Percentiles rank a stretch among this genome's conserved stretches.
Evolutionary conservation across 2,329 filamentous ascomycete genomes (phyloP).

Genomic region (Aspergillus calidoustus): DNA sequence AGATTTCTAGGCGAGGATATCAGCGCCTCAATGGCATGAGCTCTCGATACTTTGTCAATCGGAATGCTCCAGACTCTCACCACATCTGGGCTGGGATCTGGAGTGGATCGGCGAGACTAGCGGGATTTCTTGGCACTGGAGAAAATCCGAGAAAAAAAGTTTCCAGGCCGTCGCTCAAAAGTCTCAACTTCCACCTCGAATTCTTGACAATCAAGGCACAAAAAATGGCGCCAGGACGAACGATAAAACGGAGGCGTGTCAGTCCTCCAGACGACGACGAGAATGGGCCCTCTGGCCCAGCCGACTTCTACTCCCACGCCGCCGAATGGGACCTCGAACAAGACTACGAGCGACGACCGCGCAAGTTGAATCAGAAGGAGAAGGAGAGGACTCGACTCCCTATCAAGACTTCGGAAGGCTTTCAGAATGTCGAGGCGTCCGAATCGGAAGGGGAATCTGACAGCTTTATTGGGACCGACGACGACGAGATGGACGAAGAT

Average conservation of each 20-base stretch:
- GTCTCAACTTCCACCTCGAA: slow-evolving; percentile 2
- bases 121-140: slow-evolving; percentile 34
- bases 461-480: slow-evolving; percentile 66
- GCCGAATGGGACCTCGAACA: slow-evolving; percentile 90
- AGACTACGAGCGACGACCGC: slow-evolving; percentile 79
- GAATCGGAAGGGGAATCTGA: slow-evolving; percentile 59
- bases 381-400: slow-evolving; percentile 77
- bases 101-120: slow-evolving; percentile 29
- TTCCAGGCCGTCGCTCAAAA: slow-evolving; percentile 13
- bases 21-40: background rate
- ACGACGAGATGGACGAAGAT: slow-evolving; percentile 52
- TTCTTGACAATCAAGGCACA: slow-evolving; percentile 1
- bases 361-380: slow-evolving; percentile 75
- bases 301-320: slow-evolving; percentile 72
- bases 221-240: slow-evolving; percentile 52
- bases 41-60: background rate
- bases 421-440: slow-evolving; percentile 64
- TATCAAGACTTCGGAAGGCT: slow-evolving; percentile 82
- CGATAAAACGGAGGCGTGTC: slow-evolving; percentile 56
- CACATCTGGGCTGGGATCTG: background rate
- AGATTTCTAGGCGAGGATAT: no score
- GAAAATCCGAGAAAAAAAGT: slow-evolving; percentile 32
- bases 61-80: background rate
- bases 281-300: slow-evolving; percentile 31
- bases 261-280: slow-evolving; percentile 51